phyloP scores from a whole-genome alignment of 371 early-diverging fungal species.

The Mucor lusitanicus region DNA sequence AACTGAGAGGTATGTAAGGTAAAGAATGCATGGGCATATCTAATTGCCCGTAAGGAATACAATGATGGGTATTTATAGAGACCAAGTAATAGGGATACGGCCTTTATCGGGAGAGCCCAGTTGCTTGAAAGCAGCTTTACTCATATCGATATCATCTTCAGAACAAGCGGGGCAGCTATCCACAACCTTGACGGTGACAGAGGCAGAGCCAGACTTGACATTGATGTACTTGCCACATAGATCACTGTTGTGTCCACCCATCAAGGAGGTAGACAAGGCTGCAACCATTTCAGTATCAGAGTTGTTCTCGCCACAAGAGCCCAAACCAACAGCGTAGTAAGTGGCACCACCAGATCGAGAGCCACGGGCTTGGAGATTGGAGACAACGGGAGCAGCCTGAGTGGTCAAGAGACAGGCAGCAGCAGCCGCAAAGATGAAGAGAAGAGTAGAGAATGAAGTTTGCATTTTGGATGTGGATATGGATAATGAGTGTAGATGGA shows the following conservation, averaged over 20 bases:
- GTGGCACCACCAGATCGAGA: conserved; percentile 35
- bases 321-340: conserved; percentile 43
- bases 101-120: conserved; percentile 37
- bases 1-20: neutral
- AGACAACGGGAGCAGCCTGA: conserved; percentile 14
- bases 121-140: conserved; percentile 47
- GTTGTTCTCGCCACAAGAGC: conserved; percentile 43
- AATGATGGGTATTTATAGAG: neutral
- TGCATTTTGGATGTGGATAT: neutral
- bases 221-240: conserved; percentile 49
- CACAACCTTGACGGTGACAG: conserved; percentile 44
- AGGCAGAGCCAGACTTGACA: conserved; percentile 29
- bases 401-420: neutral
- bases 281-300: conserved; percentile 32
- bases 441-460: neutral
- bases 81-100: conserved; percentile 46
- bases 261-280: conserved; percentile 29
- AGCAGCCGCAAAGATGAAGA: neutral
- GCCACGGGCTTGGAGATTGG: conserved; percentile 13
- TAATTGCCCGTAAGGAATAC: neutral
- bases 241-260: neutral
- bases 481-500: neutral
- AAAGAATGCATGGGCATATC: neutral
- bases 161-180: conserved; percentile 56
- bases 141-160: conserved; percentile 35